These are phyloP conservation scores for Ustilago lituana DNA, from an alignment of 1,284 basidiomycete genomes.

Conservation along the genomic window DNA sequence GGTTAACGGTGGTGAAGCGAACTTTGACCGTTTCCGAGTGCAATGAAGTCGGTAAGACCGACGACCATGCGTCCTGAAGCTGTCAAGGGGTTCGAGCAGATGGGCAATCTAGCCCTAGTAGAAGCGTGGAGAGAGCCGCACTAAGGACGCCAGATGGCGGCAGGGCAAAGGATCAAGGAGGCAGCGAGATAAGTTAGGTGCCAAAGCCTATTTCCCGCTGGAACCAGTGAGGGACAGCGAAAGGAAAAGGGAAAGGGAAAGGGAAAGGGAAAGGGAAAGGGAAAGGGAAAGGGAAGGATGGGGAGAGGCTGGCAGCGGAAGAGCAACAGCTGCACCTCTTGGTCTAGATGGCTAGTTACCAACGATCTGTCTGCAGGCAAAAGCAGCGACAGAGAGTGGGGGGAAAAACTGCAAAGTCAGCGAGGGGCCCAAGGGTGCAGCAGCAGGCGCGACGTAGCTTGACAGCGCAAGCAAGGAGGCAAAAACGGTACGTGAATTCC, in stretches of 20 bases:
- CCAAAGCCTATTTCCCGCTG: too few relatives aligned
- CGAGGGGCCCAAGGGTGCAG: conserved; percentile 5
- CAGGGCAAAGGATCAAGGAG: too few relatives aligned
- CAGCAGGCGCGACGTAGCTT: too few relatives aligned
- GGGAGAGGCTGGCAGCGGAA: too few relatives aligned
- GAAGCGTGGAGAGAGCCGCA: conserved; percentile 2
- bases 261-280: too few relatives aligned
- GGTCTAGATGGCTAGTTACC: neutral
- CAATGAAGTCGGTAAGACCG: conserved; percentile 4
- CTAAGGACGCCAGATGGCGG: neutral
- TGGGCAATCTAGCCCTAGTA: too few relatives aligned
- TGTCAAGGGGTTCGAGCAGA: too few relatives aligned
- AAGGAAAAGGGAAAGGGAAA: too few relatives aligned
- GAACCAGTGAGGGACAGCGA: too few relatives aligned
- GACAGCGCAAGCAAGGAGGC: conserved; percentile 8
- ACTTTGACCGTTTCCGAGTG: neutral
- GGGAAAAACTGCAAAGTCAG: neutral
- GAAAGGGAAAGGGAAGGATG: too few relatives aligned
- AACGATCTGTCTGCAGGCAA: too few relatives aligned
- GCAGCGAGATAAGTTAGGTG: too few relatives aligned
- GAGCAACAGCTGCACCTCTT: neutral
- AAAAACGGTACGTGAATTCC: conserved; percentile 10
- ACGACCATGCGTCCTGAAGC: neutral
- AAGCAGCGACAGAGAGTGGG: neutral
- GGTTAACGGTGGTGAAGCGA: neutral